phyloP scores from a whole-genome alignment of 73 alveolate genomes.

The Stentor coeruleus region DNA sequence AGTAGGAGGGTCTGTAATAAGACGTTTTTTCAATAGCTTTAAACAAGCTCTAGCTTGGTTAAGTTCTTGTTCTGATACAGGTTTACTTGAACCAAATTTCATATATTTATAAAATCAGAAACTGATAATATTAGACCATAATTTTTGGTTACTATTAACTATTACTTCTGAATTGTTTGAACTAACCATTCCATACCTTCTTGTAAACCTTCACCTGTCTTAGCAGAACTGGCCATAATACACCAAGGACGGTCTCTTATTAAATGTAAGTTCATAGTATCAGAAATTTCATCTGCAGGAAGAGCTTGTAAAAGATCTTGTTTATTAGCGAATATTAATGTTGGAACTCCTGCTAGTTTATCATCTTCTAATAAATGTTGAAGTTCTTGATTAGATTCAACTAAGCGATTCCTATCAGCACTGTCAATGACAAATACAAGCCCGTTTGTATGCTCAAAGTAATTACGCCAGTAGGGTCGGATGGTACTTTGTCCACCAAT shows the following conservation, averaged over 20 bases:
- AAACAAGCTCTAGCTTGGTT: slow-evolving; percentile 11
- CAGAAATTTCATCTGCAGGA: slow-evolving; percentile 95
- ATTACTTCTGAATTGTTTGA: no score
- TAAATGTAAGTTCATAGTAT: slow-evolving; percentile 67
- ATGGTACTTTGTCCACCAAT: slow-evolving; percentile 97
- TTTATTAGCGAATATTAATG: slow-evolving; percentile 58
- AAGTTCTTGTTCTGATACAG: slow-evolving; percentile 18
- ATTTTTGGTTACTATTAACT: no score
- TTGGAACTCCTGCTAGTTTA: slow-evolving; percentile 81
- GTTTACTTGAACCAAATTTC: slow-evolving; percentile 16
- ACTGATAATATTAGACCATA: no score
- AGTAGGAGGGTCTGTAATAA: not conserved
- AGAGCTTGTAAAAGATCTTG: slow-evolving; percentile 75
- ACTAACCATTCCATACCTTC: slow-evolving; percentile 97
- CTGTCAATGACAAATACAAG: slow-evolving; percentile 94
- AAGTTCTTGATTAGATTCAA: slow-evolving; percentile 86
- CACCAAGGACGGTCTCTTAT: slow-evolving; percentile 97
- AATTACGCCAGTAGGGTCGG: slow-evolving; percentile 95
- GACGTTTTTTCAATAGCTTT: not conserved
- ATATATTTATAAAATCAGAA: no score
- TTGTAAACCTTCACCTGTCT: slow-evolving; percentile 80
- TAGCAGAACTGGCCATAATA: slow-evolving; percentile 96
- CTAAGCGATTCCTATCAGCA: slow-evolving; percentile 88
- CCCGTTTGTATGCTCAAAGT: slow-evolving; percentile 93
- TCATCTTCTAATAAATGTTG: slow-evolving; percentile 65